Evolutionary conservation across 345 rosid species (phyloP), one percentile per base, ranked within the genome.

Genomic region (Aegle marmelos): DNA sequence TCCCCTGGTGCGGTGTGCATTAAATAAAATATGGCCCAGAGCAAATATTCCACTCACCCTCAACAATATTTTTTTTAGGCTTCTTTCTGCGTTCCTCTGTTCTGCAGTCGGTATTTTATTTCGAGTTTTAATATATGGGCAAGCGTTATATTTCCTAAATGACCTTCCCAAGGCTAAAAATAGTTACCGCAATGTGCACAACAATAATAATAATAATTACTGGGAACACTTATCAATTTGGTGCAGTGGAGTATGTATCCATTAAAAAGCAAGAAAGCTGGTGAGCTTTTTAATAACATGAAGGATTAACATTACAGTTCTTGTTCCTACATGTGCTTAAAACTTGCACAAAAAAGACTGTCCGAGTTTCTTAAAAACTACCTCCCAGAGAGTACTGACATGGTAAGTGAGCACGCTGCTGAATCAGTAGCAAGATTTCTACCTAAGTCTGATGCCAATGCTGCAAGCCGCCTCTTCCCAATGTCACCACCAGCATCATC

Each of bases 331-430:
- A 54, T 28, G 22, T 41, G 45, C 57, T 17, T 27, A 25, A 41
- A 48, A 34, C 21, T 41, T 16, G 36, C n/a, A 19, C 33, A n/a
- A 37, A 59, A 60, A 7, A 3, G 50, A 3, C 5, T 45, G 50
- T 10, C 50, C 39, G 3, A 41, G 50, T 41, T 41, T 41, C 50
- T 11, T 41, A 11, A 41, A 28, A 36, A 19, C 86, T 90, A 94
- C 68, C 98, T 83, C 4, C 89, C 91, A 5, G 98, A 93, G 27
- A 91, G 72, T 33, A 85, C 84, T 14, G 97, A 93, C 79, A 90
- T 68, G 73, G 90, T 60, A 71, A 74, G 84, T 24, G 98, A 87
- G 39, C 78, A 78, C 0, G 85, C 61, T 8, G 90, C 86, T 0
- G 85, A 50, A 9, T 19, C 57, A 53, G 82, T 24, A 0, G 88